Evolutionary conservation across 805 yeast genomes (phyloP), one percentile per base, ranked within the genome.

Genomic region (Candida stauntonica): DNA sequence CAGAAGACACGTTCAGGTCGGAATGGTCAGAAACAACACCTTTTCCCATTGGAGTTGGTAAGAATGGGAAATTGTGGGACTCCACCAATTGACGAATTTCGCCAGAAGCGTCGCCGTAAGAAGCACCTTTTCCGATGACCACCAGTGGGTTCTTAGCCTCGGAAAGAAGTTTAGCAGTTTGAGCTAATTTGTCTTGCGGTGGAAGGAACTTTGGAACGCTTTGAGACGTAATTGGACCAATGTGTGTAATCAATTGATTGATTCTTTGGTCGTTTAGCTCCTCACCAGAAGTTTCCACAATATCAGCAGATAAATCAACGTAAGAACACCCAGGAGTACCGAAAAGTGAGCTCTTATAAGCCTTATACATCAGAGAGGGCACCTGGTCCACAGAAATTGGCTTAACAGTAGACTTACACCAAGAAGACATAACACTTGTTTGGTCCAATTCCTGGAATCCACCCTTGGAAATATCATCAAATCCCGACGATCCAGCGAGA

Each of bases 41-140:
- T 56, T 81, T 81, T 0, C 84, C 89, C 89, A 81, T 81, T 3
- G 89, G 87, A 0, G 88, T 81, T 8, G 88, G 86, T 34, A 81
- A 51, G 47, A 81, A 81, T 1, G 82, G 75, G 2, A 81, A 35
- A 8, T 62, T 50, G 36, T 75, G 72, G 1, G 37, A 26, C 5
- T 54, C 36, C 15, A 81, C 66, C 35, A 81, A 65, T 0, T 46
- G 28, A 2, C 72, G 56, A 7, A 81, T 42, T 3, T 55, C 52
- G 1, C 23, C 31, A 6, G 73, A 69, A 0, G 76, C 70, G 26
- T 58, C 57, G 2, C 65, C 62, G 41, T 72, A 66, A 0, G 81
- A 73, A 3, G 81, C 72, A 3, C 87, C 87, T 57, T 81, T 81
- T 4, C 89, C 89, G 9, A 82, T 52, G 6, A 81, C 67, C 12